These are phyloP conservation scores for Ophiosphaerella narmari DNA, from an alignment of 2,329 filamentous ascomycete species.

Conservation along the genomic window DNA sequence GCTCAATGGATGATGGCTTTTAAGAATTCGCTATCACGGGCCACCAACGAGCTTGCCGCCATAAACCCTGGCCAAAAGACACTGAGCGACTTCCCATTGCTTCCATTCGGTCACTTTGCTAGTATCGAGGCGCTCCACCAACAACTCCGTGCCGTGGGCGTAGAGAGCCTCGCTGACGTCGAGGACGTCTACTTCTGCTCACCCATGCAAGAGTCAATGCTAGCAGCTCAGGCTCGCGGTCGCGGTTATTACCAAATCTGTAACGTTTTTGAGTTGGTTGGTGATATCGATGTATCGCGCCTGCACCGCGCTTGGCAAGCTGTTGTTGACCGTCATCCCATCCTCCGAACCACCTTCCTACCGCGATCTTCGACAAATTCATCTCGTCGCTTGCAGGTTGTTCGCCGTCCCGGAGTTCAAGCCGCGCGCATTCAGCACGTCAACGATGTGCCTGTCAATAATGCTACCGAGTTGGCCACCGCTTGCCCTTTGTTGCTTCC, in stretches of 20 bases:
- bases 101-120: constrained; percentile 17
- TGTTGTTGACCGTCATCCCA: constrained; percentile 16
- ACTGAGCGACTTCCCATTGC: constrained; percentile 19
- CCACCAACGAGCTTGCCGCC: background rate
- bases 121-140: constrained; percentile 8
- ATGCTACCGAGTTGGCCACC: no score
- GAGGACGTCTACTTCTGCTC: constrained; percentile 17
- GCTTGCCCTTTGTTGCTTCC: no score
- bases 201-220: constrained; percentile 12
- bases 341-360: constrained; percentile 19
- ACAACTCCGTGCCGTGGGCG: constrained; percentile 5
- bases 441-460: no score
- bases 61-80: constrained; percentile 6
- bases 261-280: background rate
- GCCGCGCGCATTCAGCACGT: no score
- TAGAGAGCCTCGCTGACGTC: constrained; percentile 8
- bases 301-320: constrained; percentile 16
- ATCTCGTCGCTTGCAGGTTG: no score
- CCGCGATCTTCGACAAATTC: no score
- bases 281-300: constrained; percentile 2
- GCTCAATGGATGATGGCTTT: constrained; percentile 18
- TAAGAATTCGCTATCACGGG: constrained; percentile 6
- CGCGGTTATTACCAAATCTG: constrained; percentile 1
- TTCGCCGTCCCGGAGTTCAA: no score
- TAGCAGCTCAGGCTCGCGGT: background rate